phyloP scores from a whole-genome alignment of 495 filamentous ascomycete genomes.

The Aspergillus ellipticus region DNA sequence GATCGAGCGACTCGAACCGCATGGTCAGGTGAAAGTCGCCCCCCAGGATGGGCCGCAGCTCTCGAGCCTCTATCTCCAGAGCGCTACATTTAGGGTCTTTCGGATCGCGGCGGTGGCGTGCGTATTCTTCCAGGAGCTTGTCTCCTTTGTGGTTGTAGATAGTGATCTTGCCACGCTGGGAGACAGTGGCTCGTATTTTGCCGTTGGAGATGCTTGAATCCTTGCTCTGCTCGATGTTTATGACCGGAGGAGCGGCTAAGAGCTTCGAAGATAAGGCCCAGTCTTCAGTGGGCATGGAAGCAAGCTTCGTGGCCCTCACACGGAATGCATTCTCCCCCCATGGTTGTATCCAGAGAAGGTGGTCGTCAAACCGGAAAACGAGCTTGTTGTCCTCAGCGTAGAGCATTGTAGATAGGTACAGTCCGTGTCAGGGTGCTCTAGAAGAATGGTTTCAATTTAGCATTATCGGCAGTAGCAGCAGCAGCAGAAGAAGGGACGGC shows the following conservation, averaged over 20 bases:
- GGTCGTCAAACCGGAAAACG: conserved; percentile 49
- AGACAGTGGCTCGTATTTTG: conserved; percentile 47
- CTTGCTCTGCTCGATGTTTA: conserved; percentile 22
- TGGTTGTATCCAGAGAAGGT: conserved; percentile 51
- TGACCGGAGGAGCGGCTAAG: conserved; percentile 9
- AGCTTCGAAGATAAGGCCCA: conserved; percentile 47
- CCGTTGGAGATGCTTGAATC: conserved; percentile 48
- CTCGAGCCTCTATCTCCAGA: conserved; percentile 49
- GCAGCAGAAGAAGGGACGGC: too few species aligned
- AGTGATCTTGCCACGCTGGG: conserved; percentile 46
- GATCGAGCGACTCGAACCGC: conserved; percentile 49
- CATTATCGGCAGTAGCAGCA: neutral
- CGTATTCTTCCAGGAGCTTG: conserved; percentile 53
- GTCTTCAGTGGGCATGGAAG: conserved; percentile 45
- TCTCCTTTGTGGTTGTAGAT: conserved; percentile 42
- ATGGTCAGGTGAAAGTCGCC: conserved; percentile 51
- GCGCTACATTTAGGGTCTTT: conserved; percentile 54
- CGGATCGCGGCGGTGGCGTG: conserved; percentile 47
- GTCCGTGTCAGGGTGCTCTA: too few species aligned
- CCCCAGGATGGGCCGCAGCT: conserved; percentile 50
- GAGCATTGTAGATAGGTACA: conserved; percentile 34
- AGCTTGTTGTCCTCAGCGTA: conserved; percentile 36
- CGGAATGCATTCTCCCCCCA: conserved; percentile 54
- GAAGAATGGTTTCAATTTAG: neutral
- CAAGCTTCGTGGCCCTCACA: conserved; percentile 48